These are phyloP conservation scores for Tylopilus rubrobrunneus DNA, from an alignment of 768 basidiomycete species.

Conservation along the genomic window DNA sequence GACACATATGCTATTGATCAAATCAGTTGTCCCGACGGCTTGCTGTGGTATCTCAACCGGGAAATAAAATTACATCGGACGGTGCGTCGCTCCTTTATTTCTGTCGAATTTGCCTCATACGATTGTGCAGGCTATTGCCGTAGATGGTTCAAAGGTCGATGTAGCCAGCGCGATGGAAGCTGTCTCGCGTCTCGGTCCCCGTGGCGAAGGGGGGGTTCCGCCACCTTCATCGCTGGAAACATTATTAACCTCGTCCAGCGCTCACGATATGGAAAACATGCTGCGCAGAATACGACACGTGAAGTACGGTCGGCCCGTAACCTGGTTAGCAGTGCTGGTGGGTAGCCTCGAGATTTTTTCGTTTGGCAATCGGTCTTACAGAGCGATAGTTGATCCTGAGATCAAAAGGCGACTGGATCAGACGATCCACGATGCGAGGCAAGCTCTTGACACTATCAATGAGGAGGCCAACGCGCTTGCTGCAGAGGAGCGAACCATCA, in stretches of 20 bases:
- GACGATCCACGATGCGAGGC: constrained; percentile 44
- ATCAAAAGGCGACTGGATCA: constrained; percentile 47
- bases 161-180: constrained; percentile 55
- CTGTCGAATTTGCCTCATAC: background rate
- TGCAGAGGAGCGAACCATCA: constrained; percentile 34
- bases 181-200: constrained; percentile 43
- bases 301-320: constrained; percentile 52
- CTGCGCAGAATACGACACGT: constrained; percentile 58
- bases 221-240: constrained; percentile 57
- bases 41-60: constrained; percentile 66
- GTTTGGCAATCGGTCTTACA: background rate
- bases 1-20: constrained; percentile 80
- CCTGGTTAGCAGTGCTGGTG: constrained; percentile 52
- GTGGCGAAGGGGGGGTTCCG: constrained; percentile 44
- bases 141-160: constrained; percentile 48
- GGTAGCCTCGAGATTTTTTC: constrained; percentile 18
- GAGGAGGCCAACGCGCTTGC: constrained; percentile 37
- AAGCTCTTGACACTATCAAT: constrained; percentile 38
- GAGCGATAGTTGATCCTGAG: constrained; percentile 61
- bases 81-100: constrained; percentile 39
- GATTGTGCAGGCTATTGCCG: constrained; percentile 54
- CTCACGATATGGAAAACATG: constrained; percentile 66
- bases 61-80: constrained; percentile 68
- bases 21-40: constrained; percentile 69
- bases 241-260: constrained; percentile 59